A percentile compares a stretch with the other conserved stretches of the same genome.
phyloP scores from a whole-genome alignment of 441 rosid genomes.

The Adansonia grandidieri region DNA sequence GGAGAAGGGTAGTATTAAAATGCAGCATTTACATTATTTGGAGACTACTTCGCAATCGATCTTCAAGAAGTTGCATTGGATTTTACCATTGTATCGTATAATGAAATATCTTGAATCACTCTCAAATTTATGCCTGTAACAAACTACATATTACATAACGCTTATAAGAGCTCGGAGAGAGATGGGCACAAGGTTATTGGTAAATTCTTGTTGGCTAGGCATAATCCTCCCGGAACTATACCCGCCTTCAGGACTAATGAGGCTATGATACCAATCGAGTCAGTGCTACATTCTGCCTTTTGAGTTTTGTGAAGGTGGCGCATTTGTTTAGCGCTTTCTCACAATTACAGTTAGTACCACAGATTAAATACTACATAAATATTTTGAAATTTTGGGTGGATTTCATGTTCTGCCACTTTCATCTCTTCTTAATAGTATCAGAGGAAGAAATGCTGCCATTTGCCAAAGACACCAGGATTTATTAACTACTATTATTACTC shows the following conservation, averaged over 20 bases:
- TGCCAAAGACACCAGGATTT: too few relatives aligned
- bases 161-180: slow-evolving; percentile 54
- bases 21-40: too few relatives aligned
- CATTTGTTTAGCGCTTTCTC: background rate
- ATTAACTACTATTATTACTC: background rate
- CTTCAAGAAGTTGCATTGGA: too few relatives aligned
- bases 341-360: background rate
- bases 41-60: too few relatives aligned
- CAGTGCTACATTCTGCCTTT: slow-evolving; percentile 23
- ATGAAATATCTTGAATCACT: too few relatives aligned
- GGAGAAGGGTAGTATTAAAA: slow-evolving; percentile 37
- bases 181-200: slow-evolving; percentile 76
- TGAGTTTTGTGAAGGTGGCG: background rate
- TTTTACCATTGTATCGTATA: too few relatives aligned
- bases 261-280: slow-evolving; percentile 76
- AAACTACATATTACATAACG: too few relatives aligned
- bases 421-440: background rate
- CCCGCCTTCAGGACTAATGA: slow-evolving; percentile 80
- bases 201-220: slow-evolving; percentile 70
- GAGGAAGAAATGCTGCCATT: background rate
- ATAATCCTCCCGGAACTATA: slow-evolving; percentile 87
- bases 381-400: background rate
- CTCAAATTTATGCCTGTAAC: too few relatives aligned
- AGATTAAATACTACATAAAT: background rate
- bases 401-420: background rate